phyloP scores from a whole-genome alignment of 2,329 filamentous ascomycete genomes.

The Pestalotiopsis sp. region DNA sequence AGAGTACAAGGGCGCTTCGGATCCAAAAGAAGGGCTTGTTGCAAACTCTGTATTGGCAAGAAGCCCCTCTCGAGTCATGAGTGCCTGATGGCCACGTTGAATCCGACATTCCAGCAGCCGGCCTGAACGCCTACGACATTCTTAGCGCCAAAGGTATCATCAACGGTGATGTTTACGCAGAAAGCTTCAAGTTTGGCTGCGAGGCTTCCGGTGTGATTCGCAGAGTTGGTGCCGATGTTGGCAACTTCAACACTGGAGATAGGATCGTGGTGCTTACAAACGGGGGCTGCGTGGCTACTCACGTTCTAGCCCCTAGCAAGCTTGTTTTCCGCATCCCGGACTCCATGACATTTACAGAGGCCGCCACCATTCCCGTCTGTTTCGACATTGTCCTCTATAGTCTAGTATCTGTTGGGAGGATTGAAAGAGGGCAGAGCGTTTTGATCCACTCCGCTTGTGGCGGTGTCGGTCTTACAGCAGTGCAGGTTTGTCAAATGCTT shows the following conservation, averaged over 20 bases:
- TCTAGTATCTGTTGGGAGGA: conserved; percentile 20
- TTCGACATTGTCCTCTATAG: conserved; percentile 23
- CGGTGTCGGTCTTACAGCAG: conserved; percentile 11
- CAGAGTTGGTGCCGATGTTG: background rate
- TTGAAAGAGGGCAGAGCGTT: conserved; percentile 17
- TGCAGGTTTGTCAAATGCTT: conserved; percentile 7
- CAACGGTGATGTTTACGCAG: background rate
- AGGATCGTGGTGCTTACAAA: conserved; percentile 11
- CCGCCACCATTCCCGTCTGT: background rate
- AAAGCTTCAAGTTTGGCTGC: background rate
- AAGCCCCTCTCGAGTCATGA: background rate
- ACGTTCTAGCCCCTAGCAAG: conserved; percentile 16
- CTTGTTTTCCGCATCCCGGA: background rate
- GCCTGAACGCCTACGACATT: conserved; percentile 20
- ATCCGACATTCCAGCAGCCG: conserved; percentile 17
- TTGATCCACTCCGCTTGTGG: conserved; percentile 19
- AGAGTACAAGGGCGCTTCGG: background rate
- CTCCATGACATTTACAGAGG: background rate
- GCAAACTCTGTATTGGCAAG: background rate
- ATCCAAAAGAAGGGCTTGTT: background rate
- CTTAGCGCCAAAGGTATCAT: conserved; percentile 19
- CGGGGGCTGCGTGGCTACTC: conserved; percentile 20
- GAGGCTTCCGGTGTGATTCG: background rate
- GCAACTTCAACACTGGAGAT: conserved; percentile 13
- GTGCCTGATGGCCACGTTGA: background rate